Evolutionary conservation across 208 protist genomes (phyloP), one percentile per base, ranked within the genome.

Genomic region (Acanthamoeba divionensis): DNA sequence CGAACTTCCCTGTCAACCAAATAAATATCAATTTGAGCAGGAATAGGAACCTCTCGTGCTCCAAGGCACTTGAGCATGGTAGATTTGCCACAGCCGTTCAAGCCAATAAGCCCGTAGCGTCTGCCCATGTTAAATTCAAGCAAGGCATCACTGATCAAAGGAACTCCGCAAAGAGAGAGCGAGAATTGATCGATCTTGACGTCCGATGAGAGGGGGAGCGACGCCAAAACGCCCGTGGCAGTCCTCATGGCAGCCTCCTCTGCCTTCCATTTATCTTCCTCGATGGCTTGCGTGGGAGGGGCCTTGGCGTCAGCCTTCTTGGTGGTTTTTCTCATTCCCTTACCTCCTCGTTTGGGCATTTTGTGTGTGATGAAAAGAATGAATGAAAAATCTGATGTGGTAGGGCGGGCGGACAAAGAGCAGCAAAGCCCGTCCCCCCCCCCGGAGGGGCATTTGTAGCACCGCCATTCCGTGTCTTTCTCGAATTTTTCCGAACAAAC

Each of bases 41-140:
- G 94, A 52, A 95, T 92, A 60, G 91, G 93, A 13, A 94, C 47
- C 38, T 93, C 80, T 18, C 90, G 89, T n/a, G 55, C 77, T 8
- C 82, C 91, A 31, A 90, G 15, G 54, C 45, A 62, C 36, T 87
- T 52, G 10, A 95, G 73, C 21, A 95, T 65, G 0, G 92, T 95
- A 10, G 93, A 91, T 90, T 95, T 95, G 57, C 94, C 94, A 63
- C 87, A 73, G 24, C 93, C 93, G 91, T 95, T 95, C 31, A 50
- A 48, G 38, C 94, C 94, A 41, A 95, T 92, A 0, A 95, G 77
- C 55, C 94, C 94, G 86, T 95, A 95, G 31, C 94, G 62, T 33
- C 65, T 57, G 26, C 83, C 83, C 8, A 65, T 41, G 83, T 75
- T 80, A 41, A 90, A 47, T n/a, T 75, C 63, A 18, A 90, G 60